A percentile compares a stretch with the other conserved stretches of the same genome.
phyloP scores from a whole-genome alignment of 768 basidiomycete species.

The Hydnum rufescens region DNA sequence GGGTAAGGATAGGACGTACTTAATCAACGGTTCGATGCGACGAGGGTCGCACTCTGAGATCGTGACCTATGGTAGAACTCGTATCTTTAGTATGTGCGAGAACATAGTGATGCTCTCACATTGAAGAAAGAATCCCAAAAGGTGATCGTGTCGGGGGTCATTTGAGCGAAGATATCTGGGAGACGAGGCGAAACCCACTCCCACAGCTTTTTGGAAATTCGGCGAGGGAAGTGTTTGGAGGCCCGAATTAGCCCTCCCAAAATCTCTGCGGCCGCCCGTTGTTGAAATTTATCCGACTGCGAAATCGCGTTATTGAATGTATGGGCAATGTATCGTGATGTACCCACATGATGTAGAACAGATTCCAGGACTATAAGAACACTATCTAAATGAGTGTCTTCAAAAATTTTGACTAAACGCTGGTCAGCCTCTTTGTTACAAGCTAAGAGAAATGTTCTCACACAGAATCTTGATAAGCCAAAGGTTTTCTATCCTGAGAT shows the following conservation, averaged over 20 bases:
- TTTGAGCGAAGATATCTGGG: slow-evolving; percentile 42
- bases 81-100: background rate
- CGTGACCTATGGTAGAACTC: slow-evolving; percentile 22
- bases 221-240: slow-evolving; percentile 64
- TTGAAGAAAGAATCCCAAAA: slow-evolving; percentile 56
- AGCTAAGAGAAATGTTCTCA: slow-evolving; percentile 12
- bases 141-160: slow-evolving; percentile 66
- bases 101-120: slow-evolving; percentile 19
- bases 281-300: slow-evolving; percentile 53
- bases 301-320: background rate
- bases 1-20: slow-evolving; percentile 57
- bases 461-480: slow-evolving; percentile 31
- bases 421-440: background rate
- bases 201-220: slow-evolving; percentile 39
- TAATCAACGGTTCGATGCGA: slow-evolving; percentile 45
- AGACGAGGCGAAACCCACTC: slow-evolving; percentile 45
- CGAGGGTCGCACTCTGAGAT: slow-evolving; percentile 63
- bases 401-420: slow-evolving; percentile 43
- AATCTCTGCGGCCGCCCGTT: slow-evolving; percentile 59
- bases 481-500: slow-evolving; percentile 36
- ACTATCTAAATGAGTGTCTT: slow-evolving; percentile 31
- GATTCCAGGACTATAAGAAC: background rate
- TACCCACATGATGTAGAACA: background rate
- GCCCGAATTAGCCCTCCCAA: slow-evolving; percentile 47
- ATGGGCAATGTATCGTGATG: background rate